Conservation (phyloP, 2,329 filamentous ascomycete species). For the Fusarium staphyleae region DNA sequence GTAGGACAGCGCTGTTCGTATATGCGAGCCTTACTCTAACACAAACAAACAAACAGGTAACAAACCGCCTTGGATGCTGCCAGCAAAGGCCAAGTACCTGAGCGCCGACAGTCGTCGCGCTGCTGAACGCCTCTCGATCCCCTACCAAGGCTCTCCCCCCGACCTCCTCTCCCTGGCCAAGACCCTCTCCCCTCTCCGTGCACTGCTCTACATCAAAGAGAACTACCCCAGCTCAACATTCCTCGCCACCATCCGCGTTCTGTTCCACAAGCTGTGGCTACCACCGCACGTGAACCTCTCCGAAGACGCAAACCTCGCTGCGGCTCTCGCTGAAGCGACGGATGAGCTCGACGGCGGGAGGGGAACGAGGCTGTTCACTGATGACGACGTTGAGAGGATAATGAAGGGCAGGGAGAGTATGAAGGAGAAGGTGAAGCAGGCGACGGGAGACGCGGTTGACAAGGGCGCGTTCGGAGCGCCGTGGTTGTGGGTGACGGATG, state of each 20-base stretch:
- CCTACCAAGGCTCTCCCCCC: conserved; percentile 48
- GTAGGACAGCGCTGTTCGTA: conserved; percentile 44
- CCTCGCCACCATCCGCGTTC: conserved; percentile 58
- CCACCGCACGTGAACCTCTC: conserved; percentile 65
- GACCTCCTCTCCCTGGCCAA: conserved; percentile 53
- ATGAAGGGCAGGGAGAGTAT: conserved; percentile 58
- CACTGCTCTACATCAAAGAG: conserved; percentile 71
- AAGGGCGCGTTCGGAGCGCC: conserved; percentile 78
- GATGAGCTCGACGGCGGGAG: conserved; percentile 33
- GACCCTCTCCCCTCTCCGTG: conserved; percentile 67
- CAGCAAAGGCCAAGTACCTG: conserved; percentile 70
- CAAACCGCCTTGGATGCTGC: conserved; percentile 74
- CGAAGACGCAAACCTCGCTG: conserved; percentile 60
- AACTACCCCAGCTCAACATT: conserved; percentile 58
- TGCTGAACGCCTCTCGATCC: conserved; percentile 48
- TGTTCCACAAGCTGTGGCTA: conserved; percentile 70
- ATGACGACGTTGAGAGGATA: conserved; percentile 62
- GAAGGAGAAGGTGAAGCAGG: conserved; percentile 56
- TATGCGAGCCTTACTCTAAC: conserved; percentile 1
- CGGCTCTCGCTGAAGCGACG: conserved; percentile 46
- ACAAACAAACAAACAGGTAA: conserved; percentile 66
- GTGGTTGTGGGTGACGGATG: conserved; percentile 74
- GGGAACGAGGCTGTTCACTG: conserved; percentile 53
- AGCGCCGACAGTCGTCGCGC: conserved; percentile 51
- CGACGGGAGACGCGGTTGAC: conserved; percentile 67